phyloP scores from a whole-genome alignment of 176 grass and related monocot species.

The Alloteropsis semialata region DNA sequence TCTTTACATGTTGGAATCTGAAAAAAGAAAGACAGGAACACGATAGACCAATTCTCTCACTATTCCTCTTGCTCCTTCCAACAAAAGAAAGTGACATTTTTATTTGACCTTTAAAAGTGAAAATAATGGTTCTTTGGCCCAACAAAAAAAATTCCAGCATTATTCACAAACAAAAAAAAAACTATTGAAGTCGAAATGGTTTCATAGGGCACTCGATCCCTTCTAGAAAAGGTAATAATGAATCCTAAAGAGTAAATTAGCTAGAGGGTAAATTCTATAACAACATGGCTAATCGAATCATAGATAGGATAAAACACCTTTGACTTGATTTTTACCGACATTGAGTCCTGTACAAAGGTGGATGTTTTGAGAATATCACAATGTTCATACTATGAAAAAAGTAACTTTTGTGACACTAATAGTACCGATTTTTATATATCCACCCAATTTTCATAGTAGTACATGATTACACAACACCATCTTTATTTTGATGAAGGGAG shows the following conservation, averaged over 20 bases:
- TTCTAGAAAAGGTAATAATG: neutral
- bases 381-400: neutral
- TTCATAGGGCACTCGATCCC: neutral
- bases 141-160: neutral
- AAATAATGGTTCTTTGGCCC: conserved; percentile 6
- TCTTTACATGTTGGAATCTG: conserved; percentile 38
- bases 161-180: neutral
- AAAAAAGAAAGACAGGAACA: neutral
- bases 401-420: neutral
- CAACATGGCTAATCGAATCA: neutral
- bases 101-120: conserved; percentile 1
- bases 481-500: neutral
- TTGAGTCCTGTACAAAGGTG: neutral
- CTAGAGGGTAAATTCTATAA: neutral
- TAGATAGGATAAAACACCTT: neutral
- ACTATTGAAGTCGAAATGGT: neutral
- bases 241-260: neutral
- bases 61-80: conserved; percentile 13
- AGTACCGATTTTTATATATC: neutral
- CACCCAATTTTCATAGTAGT: neutral
- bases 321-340: neutral
- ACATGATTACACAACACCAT: neutral
- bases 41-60: neutral
- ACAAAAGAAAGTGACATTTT: neutral
- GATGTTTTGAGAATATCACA: neutral